Evolutionary conservation across 1,284 basidiomycete species (phyloP).

Genomic region (Singerocomus inundabilis): DNA sequence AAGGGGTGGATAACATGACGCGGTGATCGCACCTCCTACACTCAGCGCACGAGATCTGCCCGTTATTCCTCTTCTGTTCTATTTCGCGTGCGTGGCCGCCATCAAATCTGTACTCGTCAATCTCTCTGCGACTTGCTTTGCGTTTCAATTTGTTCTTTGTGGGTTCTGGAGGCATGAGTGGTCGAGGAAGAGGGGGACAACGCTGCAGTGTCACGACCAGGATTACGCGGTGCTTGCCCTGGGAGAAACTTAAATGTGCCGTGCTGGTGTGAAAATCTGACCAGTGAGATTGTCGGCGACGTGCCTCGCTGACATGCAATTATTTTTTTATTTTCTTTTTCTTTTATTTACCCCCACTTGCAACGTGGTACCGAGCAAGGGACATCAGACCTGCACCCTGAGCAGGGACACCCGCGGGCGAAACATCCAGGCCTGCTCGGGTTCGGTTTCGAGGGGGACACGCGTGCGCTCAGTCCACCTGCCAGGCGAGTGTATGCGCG

Average conservation of each 20-base stretch:
- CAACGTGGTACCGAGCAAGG: too few relatives aligned
- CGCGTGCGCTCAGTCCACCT: too few relatives aligned
- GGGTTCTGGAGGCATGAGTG: slow-evolving; percentile 49
- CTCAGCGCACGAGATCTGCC: slow-evolving; percentile 64
- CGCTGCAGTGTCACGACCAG: slow-evolving; percentile 4
- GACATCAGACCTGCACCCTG: too few relatives aligned
- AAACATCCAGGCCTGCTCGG: too few relatives aligned
- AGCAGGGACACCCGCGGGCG: too few relatives aligned
- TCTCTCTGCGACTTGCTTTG: slow-evolving; percentile 43
- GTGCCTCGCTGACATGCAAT: slow-evolving; percentile 11
- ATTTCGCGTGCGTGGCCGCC: slow-evolving; percentile 50
- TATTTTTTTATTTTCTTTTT: too few relatives aligned
- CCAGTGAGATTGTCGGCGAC: slow-evolving; percentile 10
- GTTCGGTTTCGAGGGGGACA: too few relatives aligned
- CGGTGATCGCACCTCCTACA: slow-evolving; percentile 57
- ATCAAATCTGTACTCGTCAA: slow-evolving; percentile 50
- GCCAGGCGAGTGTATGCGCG: too few relatives aligned
- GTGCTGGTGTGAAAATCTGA: slow-evolving; percentile 32
- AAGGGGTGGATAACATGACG: slow-evolving; percentile 23
- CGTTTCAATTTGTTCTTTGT: slow-evolving; percentile 48
- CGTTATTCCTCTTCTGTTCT: slow-evolving; percentile 49
- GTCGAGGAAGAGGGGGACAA: slow-evolving; percentile 6
- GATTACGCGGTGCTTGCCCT: slow-evolving; percentile 17
- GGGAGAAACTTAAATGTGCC: slow-evolving; percentile 26
- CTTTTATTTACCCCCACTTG: too few relatives aligned